Percentiles rank a stretch among this genome's conserved stretches.
These are phyloP conservation scores for Phyllosticta citrichinensis DNA, from an alignment of 2,329 filamentous ascomycete genomes.

Conservation along the genomic window DNA sequence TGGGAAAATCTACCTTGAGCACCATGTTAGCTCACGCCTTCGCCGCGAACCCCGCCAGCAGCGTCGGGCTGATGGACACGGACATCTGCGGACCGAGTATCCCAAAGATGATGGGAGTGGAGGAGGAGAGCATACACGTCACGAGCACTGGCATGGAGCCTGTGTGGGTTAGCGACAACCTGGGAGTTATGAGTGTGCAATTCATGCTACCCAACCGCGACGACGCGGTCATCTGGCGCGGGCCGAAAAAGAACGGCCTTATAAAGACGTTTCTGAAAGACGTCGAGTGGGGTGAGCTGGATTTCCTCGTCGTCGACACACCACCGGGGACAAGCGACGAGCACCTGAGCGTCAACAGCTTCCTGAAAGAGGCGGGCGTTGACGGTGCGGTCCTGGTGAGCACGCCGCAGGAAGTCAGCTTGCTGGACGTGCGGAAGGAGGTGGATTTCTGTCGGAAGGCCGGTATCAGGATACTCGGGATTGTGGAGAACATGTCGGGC, in stretches of 20 bases:
- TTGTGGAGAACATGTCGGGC: constrained; percentile 97
- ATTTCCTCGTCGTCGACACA: constrained; percentile 89
- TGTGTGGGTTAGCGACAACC: constrained; percentile 89
- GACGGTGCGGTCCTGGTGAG: constrained; percentile 90
- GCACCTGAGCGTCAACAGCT: constrained; percentile 86
- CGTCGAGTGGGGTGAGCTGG: constrained; percentile 92
- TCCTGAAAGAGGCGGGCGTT: constrained; percentile 82
- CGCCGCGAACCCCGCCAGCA: constrained; percentile 65
- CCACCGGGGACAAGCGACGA: constrained; percentile 93
- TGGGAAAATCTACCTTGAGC: constrained; percentile 92
- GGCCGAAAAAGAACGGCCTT: constrained; percentile 95
- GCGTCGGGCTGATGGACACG: constrained; percentile 93
- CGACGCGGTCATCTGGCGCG: constrained; percentile 94
- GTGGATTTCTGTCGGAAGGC: constrained; percentile 97
- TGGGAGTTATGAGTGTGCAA: constrained; percentile 94
- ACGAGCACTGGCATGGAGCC: constrained; percentile 85
- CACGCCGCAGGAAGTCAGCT: constrained; percentile 85
- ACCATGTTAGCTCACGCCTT: constrained; percentile 83
- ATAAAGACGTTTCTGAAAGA: constrained; percentile 98
- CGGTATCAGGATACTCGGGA: constrained; percentile 73
- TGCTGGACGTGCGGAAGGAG: constrained; percentile 92
- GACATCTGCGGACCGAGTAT: constrained; percentile 96
- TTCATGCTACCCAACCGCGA: constrained; percentile 94
- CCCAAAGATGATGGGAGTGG: constrained; percentile 98
- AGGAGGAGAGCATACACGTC: constrained; percentile 86